Evolutionary conservation across 352 stramenopile genomes (phyloP).

Genomic region (Pythium scleroteichum): DNA sequence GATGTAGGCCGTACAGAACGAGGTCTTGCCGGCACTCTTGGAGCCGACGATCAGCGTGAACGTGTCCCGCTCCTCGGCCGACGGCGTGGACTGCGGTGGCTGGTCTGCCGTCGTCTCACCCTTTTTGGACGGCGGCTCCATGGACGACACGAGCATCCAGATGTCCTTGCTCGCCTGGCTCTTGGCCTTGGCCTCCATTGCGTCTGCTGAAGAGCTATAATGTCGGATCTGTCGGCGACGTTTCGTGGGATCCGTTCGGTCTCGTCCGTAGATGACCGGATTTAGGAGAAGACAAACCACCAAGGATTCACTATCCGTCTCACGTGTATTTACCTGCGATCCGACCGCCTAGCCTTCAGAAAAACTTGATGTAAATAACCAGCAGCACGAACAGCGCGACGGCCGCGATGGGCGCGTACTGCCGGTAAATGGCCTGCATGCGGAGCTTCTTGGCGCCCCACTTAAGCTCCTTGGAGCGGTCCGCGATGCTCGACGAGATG

Average conservation of each 20-base stretch:
- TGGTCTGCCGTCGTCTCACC: conserved; percentile 8
- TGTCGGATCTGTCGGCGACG: neutral
- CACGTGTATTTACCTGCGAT: no score
- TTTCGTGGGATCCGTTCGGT: neutral
- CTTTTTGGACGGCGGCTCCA: conserved; percentile 36
- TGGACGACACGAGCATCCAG: conserved; percentile 62
- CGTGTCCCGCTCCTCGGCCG: conserved; percentile 59
- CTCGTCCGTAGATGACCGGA: no score
- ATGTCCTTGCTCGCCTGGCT: conserved; percentile 61
- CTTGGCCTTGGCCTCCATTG: conserved; percentile 22
- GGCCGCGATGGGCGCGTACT: conserved; percentile 83
- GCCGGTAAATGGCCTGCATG: conserved; percentile 87
- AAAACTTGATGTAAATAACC: conserved; percentile 92
- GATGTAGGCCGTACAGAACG: conserved; percentile 65
- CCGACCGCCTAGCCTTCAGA: conserved; percentile 39
- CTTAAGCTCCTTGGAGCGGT: conserved; percentile 97
- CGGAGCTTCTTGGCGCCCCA: conserved; percentile 96
- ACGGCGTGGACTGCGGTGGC: neutral
- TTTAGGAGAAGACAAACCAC: no score
- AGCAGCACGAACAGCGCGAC: conserved; percentile 82
- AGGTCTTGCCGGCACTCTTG: conserved; percentile 79
- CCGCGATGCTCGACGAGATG: conserved; percentile 89
- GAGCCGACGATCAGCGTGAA: conserved; percentile 72
- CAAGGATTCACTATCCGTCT: no score
- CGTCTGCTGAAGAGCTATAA: conserved; percentile 12